Evolutionary conservation across 2,329 filamentous ascomycete species (phyloP), one percentile per base, ranked within the genome.

Genomic region (Tolypocladium capitatum): DNA sequence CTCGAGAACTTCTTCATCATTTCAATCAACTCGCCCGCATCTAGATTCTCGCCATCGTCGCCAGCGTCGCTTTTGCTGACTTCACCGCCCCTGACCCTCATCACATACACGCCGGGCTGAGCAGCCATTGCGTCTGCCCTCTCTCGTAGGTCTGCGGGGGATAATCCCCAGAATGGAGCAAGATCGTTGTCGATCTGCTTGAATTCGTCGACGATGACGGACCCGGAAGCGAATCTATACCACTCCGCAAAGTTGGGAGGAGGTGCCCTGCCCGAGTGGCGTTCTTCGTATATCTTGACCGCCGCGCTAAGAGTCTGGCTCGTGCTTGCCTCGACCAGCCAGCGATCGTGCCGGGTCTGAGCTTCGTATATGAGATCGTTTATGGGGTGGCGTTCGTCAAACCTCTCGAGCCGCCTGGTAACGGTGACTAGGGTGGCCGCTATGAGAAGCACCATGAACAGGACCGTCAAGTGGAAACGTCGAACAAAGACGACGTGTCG

Each of bases 241-340:
- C 89, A 95, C 54, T 81, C 80, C 56, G 89, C 84, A 56, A 94
- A 95, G 49, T 84, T 77, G 1, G 83, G 85, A 11, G 89, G 89
- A 16, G 89, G 88, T 28, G 79, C 69, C 50, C 87, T 77, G 14
- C 80, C 78, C 56, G 84, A 56, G 49, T 79, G 69, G 5, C 71
- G 68, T 43, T 75, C 68, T 43, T 67, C 66, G 55, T 80, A 80
- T 47, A 74, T 67, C 5, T 61, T 57, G 4, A 71, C 67, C 0
- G 75, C 76, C 9, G 71, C 61, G 1, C 62, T 62, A 3, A 77
- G 59, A 13, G 66, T 74, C 11, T 64, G 64, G 55, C 75, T 78
- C 14, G 67, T 65, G 2, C 64, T 65, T 1, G 70, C 75, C 43
- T 69, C 61, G 8, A 68, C 58, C 8, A 74, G 56, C 74, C 74